A percentile compares a stretch with the other conserved stretches of the same genome.
Conservation (phyloP, 2,329 filamentous ascomycete genomes). For the Sclerotinia glacialis region DNA sequence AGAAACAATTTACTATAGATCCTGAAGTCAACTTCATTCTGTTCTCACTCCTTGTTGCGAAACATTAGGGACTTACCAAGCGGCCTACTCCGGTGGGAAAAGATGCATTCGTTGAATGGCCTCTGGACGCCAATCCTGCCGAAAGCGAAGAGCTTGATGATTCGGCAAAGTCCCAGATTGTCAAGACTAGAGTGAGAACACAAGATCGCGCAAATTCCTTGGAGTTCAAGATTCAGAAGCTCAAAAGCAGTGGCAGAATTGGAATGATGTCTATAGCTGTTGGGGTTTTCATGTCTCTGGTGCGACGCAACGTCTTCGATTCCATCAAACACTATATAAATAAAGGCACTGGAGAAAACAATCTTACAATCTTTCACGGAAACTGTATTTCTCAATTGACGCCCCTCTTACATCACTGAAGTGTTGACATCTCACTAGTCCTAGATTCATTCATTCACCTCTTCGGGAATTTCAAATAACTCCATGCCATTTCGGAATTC, state of each 20-base stretch:
- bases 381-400: too few species aligned
- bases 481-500: constrained; percentile 35
- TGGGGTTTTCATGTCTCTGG: neutral
- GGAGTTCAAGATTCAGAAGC: constrained; percentile 43
- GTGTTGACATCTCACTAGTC: neutral
- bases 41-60: constrained; percentile 45
- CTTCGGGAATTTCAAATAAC: constrained; percentile 38
- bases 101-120: constrained; percentile 52
- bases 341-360: neutral
- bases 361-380: too few species aligned
- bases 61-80: constrained; percentile 44
- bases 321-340: neutral
- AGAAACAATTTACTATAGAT: too few species aligned
- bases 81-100: constrained; percentile 47
- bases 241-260: constrained; percentile 45
- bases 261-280: constrained; percentile 37
- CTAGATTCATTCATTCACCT: constrained; percentile 40
- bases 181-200: constrained; percentile 48
- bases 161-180: constrained; percentile 43
- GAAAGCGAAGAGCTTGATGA: constrained; percentile 44
- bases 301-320: neutral
- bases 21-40: constrained; percentile 49
- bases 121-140: constrained; percentile 43
- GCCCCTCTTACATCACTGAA: neutral
- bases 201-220: constrained; percentile 46